phyloP scores from a whole-genome alignment of 805 yeast genomes.

The Barnettozyma wickerhamii region DNA sequence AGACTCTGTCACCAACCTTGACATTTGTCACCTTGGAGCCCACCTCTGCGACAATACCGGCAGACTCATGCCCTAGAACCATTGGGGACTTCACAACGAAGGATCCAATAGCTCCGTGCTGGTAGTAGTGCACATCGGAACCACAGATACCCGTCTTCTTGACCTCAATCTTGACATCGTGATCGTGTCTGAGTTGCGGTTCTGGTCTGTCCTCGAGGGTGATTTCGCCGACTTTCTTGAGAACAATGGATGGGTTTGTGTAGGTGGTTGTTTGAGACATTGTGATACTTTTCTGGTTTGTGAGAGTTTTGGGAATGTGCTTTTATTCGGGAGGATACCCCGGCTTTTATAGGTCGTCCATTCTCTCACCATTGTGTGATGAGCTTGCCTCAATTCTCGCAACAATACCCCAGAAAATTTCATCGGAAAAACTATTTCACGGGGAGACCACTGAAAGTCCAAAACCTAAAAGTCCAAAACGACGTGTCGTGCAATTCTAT shows the following conservation, averaged over 20 bases:
- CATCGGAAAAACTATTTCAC: no score
- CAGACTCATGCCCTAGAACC: constrained; percentile 87
- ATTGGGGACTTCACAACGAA: constrained; percentile 72
- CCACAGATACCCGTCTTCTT: constrained; percentile 89
- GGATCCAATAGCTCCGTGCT: constrained; percentile 74
- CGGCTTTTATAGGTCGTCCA: neutral
- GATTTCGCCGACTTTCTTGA: constrained; percentile 60
- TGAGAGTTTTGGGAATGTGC: neutral
- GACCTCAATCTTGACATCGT: constrained; percentile 68
- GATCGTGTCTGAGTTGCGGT: constrained; percentile 58
- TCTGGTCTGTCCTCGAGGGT: constrained; percentile 62
- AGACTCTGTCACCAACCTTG: constrained; percentile 44
- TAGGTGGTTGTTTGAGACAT: constrained; percentile 1
- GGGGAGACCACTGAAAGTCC: no score
- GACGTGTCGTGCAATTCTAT: neutral
- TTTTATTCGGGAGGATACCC: neutral
- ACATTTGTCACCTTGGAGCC: constrained; percentile 44
- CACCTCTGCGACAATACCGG: constrained; percentile 46
- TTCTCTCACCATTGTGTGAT: neutral
- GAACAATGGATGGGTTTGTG: constrained; percentile 42
- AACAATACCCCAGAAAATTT: constrained; percentile 1
- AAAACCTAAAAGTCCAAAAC: neutral
- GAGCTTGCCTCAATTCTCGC: neutral
- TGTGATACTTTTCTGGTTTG: neutral
- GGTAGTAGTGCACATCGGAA: constrained; percentile 78